Percentiles rank a stretch among this genome's conserved stretches.
Conservation (phyloP, 257 asterid species). For the Solanum paucissectum region DNA sequence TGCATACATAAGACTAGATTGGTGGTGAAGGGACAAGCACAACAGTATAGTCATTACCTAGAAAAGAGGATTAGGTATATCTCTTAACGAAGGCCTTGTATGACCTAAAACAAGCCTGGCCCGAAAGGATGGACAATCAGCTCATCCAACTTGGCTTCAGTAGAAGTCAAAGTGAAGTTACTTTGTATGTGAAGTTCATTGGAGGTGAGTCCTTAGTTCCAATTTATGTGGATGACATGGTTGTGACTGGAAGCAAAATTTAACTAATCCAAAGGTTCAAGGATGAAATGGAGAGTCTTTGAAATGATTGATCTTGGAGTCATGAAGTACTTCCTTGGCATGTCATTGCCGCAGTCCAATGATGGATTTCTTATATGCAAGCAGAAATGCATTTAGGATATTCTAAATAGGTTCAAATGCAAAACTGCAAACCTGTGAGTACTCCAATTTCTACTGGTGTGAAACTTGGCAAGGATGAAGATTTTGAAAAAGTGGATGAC, state of each 20-base stretch:
- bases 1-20: neutral
- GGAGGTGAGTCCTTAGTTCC: neutral
- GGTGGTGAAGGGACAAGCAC: neutral
- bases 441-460: neutral
- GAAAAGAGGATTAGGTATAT: neutral
- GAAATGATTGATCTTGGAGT: neutral
- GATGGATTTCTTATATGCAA: neutral
- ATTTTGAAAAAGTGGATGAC: neutral
- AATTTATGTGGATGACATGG: neutral
- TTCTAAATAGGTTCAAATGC: neutral
- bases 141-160: neutral
- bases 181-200: neutral
- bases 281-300: neutral
- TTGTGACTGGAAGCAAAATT: neutral
- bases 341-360: neutral
- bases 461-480: neutral
- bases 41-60: neutral
- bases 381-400: neutral
- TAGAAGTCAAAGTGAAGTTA: neutral
- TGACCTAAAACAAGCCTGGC: neutral
- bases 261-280: neutral
- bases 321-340: neutral
- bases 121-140: neutral
- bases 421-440: neutral
- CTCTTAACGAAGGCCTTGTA: neutral